Base-by-base conservation (phyloP, 2,329 filamentous ascomycete species). In the Penicillium sp. region DNA sequence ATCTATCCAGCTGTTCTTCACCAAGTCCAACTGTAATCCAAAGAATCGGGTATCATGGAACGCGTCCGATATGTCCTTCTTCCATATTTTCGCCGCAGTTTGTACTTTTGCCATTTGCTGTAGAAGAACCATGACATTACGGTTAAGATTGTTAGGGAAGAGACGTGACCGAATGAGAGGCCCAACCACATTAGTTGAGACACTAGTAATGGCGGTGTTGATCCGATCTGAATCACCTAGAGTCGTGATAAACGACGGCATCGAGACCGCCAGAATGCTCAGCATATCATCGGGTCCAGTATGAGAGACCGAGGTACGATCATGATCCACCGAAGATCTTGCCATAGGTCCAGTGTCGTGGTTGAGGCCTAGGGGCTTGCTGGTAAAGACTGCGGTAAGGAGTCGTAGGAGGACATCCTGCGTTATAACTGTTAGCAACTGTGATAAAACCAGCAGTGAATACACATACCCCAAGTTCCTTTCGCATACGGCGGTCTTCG, bases 11-110 rank as follows among this genome's bases (percentile, higher is more conserved):
- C 87, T 86, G 34, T 81, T 81, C 63, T 85, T 82, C 10, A 93
- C 85, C 19, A 96, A 75, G 7, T 81, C 66, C 4, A 89, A 70
- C 8, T 85, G 79, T 41, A 86, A 87, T n/a, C 82, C 81, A 69
- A 99, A 96, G 76, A 99, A 93, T 58, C 87, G 87, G 8, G 86
- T 70, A 70, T 99, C 92, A 68, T 96, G 94, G 77, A 97, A 96
- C 0, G 92, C 92, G 70, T 97, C 94, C 0, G 85, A 82, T 1
- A 97, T 82, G 66, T 99, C 95, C 72, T 92, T 96, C 76, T 89
- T 96, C 91, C 93, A 97, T 1, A 86, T 81, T 74, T 96, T 97
- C 60, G 93, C 89, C 53, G 89, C 89, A 63, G 89, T 89, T 3
- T 89, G 85, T 29, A 96, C 81, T 64, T 87, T 87, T 0, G 89